phyloP scores from a whole-genome alignment of 345 rosid species.

The Ceriops tagal region DNA sequence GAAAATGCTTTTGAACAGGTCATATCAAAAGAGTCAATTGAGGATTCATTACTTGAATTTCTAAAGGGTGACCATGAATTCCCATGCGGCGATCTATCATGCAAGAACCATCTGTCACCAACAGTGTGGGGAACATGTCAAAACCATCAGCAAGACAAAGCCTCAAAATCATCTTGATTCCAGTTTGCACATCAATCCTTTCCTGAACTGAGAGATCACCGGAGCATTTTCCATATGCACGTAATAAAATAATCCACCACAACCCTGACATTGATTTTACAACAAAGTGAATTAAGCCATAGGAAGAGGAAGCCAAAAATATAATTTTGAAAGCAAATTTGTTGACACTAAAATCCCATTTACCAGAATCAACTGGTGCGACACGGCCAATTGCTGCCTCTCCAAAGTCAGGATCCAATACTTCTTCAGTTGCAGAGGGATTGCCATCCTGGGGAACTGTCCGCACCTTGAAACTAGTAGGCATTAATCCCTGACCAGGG shows the following conservation, averaged over 20 bases:
- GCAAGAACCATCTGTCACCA: constrained; percentile 98
- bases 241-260: constrained; percentile 93
- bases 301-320: not conserved
- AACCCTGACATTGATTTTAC: constrained; percentile 48
- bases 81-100: constrained; percentile 99
- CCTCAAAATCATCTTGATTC: constrained; percentile 83
- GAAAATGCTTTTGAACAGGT: not conserved
- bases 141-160: constrained; percentile 96
- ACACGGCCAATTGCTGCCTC: constrained; percentile 98
- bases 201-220: constrained; percentile 85
- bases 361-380: constrained; percentile 96
- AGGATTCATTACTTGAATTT: constrained; percentile 62
- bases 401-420: constrained; percentile 92
- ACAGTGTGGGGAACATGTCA: constrained; percentile 89
- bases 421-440: constrained; percentile 74
- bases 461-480: constrained; percentile 91
- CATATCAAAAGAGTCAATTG: not conserved
- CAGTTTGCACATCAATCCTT: constrained; percentile 94
- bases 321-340: not conserved
- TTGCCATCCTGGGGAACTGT: constrained; percentile 81
- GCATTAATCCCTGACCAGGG: constrained; percentile 98
- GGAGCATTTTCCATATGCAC: constrained; percentile 86
- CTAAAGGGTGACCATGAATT: constrained; percentile 95
- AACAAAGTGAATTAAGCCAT: constrained; percentile 11
- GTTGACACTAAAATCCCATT: constrained; percentile 8